Percentiles rank a stretch among this genome's conserved stretches.
These are phyloP conservation scores for Globisporangium nodosum DNA, from an alignment of 352 stramenopile genomes.

Conservation along the genomic window DNA sequence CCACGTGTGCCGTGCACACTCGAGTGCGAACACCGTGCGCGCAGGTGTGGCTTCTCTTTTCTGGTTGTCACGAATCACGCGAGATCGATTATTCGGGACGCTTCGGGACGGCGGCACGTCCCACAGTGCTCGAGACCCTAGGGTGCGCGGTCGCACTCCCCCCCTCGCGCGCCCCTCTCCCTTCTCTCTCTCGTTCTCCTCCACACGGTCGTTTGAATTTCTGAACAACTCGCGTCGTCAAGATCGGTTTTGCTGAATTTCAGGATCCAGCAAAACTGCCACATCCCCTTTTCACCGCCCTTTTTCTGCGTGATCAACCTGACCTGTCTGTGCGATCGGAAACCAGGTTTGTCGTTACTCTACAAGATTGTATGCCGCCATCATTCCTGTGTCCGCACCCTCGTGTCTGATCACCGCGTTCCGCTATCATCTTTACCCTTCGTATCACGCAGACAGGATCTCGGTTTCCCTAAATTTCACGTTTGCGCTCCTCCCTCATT, in stretches of 20 bases:
- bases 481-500: not conserved
- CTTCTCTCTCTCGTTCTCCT: constrained; percentile 12
- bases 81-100: not conserved
- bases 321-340: not conserved
- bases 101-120: constrained; percentile 11
- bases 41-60: no score
- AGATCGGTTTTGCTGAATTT: not conserved
- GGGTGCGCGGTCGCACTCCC: constrained; percentile 3
- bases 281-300: not conserved
- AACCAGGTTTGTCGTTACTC: not conserved
- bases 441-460: not conserved
- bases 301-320: not conserved
- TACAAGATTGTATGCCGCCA: constrained; percentile 5
- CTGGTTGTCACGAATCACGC: no score
- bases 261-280: constrained; percentile 1
- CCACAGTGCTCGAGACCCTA: constrained; percentile 6
- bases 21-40: no score
- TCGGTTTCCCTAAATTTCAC: not conserved
- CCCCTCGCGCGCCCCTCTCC: constrained; percentile 3
- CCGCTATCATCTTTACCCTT: no score
- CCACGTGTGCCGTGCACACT: no score
- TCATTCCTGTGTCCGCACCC: constrained; percentile 14
- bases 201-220: constrained; percentile 30
- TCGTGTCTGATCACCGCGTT: not conserved
- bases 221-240: constrained; percentile 18